Conservation (phyloP, 2,329 filamentous ascomycete genomes). For the Pseudodiploospora longispora region DNA sequence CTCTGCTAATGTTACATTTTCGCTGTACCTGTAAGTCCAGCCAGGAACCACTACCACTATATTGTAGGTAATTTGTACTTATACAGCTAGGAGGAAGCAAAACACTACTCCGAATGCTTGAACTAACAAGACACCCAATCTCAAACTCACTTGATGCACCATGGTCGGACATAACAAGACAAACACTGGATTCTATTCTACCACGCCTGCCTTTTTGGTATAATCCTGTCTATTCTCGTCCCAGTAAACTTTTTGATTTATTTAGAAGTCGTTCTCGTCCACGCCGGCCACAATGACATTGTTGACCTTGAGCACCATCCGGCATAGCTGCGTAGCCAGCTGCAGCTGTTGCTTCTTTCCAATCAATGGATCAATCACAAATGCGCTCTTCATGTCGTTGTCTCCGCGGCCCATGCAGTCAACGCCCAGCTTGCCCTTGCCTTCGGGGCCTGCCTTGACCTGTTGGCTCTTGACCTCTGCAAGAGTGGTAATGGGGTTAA, state of each 20-base stretch:
- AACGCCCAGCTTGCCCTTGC: conserved; percentile 66
- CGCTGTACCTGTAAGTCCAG: too few relatives aligned
- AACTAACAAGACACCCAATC: too few relatives aligned
- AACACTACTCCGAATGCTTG: too few relatives aligned
- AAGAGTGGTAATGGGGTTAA: conserved; percentile 92
- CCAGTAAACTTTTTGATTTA: conserved; percentile 12
- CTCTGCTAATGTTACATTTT: too few relatives aligned
- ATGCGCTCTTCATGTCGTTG: conserved; percentile 97
- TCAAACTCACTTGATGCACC: too few relatives aligned
- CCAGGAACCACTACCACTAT: too few relatives aligned
- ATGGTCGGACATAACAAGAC: too few relatives aligned
- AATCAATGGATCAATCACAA: conserved; percentile 96
- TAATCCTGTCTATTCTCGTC: conserved; percentile 13
- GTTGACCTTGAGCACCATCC: conserved; percentile 97
- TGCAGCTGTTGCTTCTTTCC: conserved; percentile 96
- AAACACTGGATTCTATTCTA: conserved; percentile 9
- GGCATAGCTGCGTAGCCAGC: conserved; percentile 91
- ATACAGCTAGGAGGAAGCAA: too few relatives aligned
- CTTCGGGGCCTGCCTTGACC: conserved; percentile 57
- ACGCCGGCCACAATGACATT: conserved; percentile 88
- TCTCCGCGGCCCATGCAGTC: conserved; percentile 95
- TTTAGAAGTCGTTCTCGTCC: conserved; percentile 80
- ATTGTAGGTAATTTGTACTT: too few relatives aligned
- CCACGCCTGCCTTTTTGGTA: conserved; percentile 18
- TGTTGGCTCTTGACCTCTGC: conserved; percentile 95